A percentile compares a stretch with the other conserved stretches of the same genome.
These are phyloP conservation scores for Suaeda aralocaspica DNA, from an alignment of 148 eudicot genomes.

Conservation along the genomic window DNA sequence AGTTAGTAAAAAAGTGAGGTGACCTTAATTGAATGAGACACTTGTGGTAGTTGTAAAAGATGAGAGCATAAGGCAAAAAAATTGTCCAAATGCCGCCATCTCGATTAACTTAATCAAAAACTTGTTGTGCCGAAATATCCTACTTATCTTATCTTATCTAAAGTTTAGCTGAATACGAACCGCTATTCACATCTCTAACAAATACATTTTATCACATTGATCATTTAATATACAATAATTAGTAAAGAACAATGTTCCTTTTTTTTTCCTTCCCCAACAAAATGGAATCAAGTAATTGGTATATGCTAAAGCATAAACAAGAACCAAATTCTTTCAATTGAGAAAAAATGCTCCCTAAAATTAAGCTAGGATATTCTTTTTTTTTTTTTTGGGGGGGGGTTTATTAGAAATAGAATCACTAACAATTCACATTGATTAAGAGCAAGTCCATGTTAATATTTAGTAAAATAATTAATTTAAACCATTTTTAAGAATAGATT, in stretches of 20 bases:
- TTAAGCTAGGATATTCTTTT: background rate
- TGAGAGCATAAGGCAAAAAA: background rate
- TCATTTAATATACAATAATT: background rate
- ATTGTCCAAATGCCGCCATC: background rate
- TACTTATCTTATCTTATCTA: background rate
- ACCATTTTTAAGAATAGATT: background rate
- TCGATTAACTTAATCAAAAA: background rate
- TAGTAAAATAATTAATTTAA: background rate
- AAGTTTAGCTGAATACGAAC: background rate
- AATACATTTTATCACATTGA: background rate
- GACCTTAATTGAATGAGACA: conserved; percentile 12
- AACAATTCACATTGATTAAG: background rate
- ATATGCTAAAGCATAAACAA: background rate
- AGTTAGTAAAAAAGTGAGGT: conserved; percentile 9
- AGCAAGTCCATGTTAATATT: background rate
- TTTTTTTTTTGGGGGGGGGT: background rate
- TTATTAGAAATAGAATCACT: background rate
- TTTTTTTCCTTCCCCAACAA: background rate
- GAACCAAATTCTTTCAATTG: background rate
- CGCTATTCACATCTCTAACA: background rate
- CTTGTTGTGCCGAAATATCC: background rate
- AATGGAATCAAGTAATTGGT: background rate
- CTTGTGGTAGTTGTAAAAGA: conserved; percentile 20
- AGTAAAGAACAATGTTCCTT: background rate
- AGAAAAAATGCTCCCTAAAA: background rate